These are phyloP conservation scores for Sarcodon aspratus DNA, from an alignment of 768 basidiomycete genomes.

Conservation along the genomic window DNA sequence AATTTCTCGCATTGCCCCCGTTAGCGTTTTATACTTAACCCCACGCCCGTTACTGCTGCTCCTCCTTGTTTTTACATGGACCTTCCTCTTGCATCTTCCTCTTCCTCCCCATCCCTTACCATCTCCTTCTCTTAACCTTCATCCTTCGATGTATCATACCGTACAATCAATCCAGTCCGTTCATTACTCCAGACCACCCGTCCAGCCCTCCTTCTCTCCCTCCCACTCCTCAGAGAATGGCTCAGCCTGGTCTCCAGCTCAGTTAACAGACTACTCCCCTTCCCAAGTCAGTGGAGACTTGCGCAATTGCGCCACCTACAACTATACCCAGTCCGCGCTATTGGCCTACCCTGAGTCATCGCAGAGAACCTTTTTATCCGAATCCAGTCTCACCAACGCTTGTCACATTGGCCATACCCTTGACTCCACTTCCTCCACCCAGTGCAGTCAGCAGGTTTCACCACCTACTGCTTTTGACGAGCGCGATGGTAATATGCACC, in stretches of 20 bases:
- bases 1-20: too few relatives aligned
- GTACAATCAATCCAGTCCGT: constrained; percentile 10
- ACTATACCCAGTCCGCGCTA: not conserved
- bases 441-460: too few relatives aligned
- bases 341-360: constrained; percentile 18
- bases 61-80: not conserved
- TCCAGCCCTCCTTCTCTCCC: constrained; percentile 10
- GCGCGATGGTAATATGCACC: too few relatives aligned
- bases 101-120: constrained; percentile 3
- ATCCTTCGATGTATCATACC: constrained; percentile 6
- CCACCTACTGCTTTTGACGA: too few relatives aligned
- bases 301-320: not conserved
- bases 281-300: constrained; percentile 8
- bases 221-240: constrained; percentile 11
- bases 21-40: too few relatives aligned
- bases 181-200: constrained; percentile 11
- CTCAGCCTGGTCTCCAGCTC: constrained; percentile 8
- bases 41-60: too few relatives aligned
- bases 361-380: constrained; percentile 14
- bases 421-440: too few relatives aligned
- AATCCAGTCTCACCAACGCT: too few relatives aligned
- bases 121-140: constrained; percentile 1
- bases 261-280: constrained; percentile 8
- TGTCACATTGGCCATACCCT: too few relatives aligned
- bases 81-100: constrained; percentile 7